Base-by-base conservation (phyloP, 2,329 filamentous ascomycete genomes). In the Sporothrix inflata region DNA sequence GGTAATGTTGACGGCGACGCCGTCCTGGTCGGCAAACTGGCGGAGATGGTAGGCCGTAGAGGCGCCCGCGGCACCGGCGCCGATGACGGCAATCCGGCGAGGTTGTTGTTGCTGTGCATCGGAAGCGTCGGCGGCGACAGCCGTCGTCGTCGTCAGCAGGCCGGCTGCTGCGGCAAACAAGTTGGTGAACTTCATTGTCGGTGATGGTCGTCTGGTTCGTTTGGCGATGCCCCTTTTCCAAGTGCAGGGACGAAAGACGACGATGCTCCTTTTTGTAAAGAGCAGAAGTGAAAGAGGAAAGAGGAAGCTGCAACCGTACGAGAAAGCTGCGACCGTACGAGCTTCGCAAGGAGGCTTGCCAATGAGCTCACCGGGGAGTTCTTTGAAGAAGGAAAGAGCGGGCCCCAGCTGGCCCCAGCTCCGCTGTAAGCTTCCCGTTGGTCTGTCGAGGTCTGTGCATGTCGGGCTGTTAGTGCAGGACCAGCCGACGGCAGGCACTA, bases 21-120 rank as follows among this genome's bases (percentile, higher is more conserved):
- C 83, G n/a, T 85, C 84, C 72, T 88, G 82, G 4, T 87, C 82
- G 27, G 93, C 91, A 80, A 90, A 94, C 77, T 91, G 88, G 51
- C 87, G 86, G 63, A 99, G 85, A 78, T 95, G 89, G 81, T 96
- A 97, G 0, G 96, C 94, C 2, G 94, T 85, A 1, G 94, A 97
- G 4, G 96, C 89, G 40, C 96, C 96, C 40, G 90, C 95, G 57
- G 96, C 91, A 63, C 96, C 96, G 76, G 95, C 95, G 74, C 96
- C 95, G 7, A 67, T 67, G 8, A 67, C 27, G 19, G 63, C 65
- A 19, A 67, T 49, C 19, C 63, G 63, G 16, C 63, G 63, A 11
- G 42, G 21, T 1, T 8, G 16, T 1, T 8, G 16, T 11, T 9
- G 9, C 16, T n/a, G 24, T 6, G 63, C 9, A 11, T 27, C 38